Conservation (phyloP, 1,284 basidiomycete species). For the Melampsora americana region DNA sequence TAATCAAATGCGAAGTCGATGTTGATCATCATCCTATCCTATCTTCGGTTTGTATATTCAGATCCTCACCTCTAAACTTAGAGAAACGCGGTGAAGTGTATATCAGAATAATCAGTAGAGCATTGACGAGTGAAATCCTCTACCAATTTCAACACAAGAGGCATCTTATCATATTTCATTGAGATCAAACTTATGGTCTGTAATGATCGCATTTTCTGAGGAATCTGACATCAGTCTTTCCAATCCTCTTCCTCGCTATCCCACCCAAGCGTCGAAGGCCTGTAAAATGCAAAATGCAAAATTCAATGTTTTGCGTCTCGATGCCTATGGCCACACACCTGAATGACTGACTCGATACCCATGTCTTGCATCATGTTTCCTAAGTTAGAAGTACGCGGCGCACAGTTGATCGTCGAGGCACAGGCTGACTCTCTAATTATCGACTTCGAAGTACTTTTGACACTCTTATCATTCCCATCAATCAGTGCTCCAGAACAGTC, state of each 20-base stretch:
- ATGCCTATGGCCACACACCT: neutral
- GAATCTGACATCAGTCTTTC: neutral
- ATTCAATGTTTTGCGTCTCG: neutral
- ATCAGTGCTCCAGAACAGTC: slow-evolving; percentile 3
- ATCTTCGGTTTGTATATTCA: too few relatives aligned
- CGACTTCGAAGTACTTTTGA: neutral
- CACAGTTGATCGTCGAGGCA: neutral
- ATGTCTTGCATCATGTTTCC: neutral
- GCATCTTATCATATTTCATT: too few relatives aligned
- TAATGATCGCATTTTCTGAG: neutral
- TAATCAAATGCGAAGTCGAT: too few relatives aligned
- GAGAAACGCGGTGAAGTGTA: too few relatives aligned
- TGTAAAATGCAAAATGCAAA: neutral
- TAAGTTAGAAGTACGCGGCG: neutral
- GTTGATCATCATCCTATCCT: too few relatives aligned
- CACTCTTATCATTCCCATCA: neutral
- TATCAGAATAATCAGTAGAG: too few relatives aligned
- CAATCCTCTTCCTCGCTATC: slow-evolving; percentile 4
- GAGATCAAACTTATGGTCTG: neutral
- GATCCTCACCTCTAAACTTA: too few relatives aligned
- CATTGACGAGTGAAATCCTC: too few relatives aligned
- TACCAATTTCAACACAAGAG: too few relatives aligned
- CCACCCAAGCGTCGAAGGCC: neutral
- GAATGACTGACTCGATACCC: neutral
- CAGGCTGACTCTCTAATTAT: too few relatives aligned